These are phyloP conservation scores for Kernera saxatilis DNA, from an alignment of 345 rosid species.

Conservation along the genomic window DNA sequence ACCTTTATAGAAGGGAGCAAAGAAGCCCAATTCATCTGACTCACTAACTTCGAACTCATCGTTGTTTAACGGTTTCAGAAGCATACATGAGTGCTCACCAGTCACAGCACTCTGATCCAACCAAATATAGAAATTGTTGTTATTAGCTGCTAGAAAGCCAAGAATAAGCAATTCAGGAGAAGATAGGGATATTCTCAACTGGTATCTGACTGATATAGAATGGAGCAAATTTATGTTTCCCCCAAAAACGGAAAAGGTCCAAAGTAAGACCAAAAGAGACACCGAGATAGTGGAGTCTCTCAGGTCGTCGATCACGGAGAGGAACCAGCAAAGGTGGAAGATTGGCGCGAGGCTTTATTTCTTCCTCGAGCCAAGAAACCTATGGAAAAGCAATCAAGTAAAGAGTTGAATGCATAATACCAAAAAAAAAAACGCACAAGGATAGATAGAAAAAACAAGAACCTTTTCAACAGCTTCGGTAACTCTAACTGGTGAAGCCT, in stretches of 20 bases:
- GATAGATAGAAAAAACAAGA: background rate
- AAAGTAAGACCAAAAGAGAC: constrained; percentile 96
- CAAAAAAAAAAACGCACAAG: background rate
- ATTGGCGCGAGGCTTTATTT: constrained; percentile 64
- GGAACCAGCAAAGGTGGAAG: constrained; percentile 88
- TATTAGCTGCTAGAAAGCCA: constrained; percentile 11
- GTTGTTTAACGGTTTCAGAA: constrained; percentile 66
- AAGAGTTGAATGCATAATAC: background rate
- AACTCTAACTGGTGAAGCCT: constrained; percentile 37
- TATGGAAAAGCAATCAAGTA: constrained; percentile 23
- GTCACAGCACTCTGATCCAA: constrained; percentile 73
- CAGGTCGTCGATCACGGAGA: constrained; percentile 75
- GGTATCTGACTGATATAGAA: constrained; percentile 80
- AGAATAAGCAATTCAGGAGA: constrained; percentile 3
- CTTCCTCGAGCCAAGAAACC: constrained; percentile 89
- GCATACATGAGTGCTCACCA: constrained; percentile 94
- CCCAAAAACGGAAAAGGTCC: constrained; percentile 94
- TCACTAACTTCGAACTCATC: constrained; percentile 56
- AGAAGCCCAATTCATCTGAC: constrained; percentile 82
- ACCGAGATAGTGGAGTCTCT: constrained; percentile 83
- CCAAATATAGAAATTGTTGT: constrained; percentile 7
- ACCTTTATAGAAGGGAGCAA: constrained; percentile 90
- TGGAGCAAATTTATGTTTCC: constrained; percentile 81
- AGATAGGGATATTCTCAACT: constrained; percentile 46
- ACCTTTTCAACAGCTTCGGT: constrained; percentile 88